phyloP scores from a whole-genome alignment of 2,329 filamentous ascomycete species.

The Arthrobotrys megalospora region DNA sequence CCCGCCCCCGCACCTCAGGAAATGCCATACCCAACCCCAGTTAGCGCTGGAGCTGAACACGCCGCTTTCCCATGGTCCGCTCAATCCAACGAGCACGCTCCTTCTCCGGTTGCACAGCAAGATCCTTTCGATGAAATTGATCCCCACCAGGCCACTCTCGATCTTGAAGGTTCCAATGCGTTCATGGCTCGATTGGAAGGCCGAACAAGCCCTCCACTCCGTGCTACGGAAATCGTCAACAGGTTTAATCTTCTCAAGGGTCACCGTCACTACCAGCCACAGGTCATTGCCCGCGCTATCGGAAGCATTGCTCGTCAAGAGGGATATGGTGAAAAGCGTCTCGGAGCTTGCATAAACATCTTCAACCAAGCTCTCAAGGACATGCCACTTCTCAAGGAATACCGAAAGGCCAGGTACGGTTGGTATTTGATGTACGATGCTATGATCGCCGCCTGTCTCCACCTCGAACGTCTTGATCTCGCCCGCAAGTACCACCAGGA shows the following conservation, averaged over 20 bases:
- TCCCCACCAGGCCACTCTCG: conserved; percentile 58
- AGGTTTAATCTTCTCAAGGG: conserved; percentile 60
- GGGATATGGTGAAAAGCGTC: conserved; percentile 59
- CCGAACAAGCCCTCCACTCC: conserved; percentile 56
- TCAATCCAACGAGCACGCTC: conserved; percentile 82
- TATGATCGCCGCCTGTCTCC: conserved; percentile 94
- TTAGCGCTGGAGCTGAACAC: conserved; percentile 78
- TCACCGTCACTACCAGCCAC: conserved; percentile 59
- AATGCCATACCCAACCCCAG: conserved; percentile 69
- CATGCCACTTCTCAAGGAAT: conserved; percentile 86
- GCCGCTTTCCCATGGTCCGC: conserved; percentile 84
- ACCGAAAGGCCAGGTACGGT: conserved; percentile 89
- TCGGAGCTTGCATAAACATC: conserved; percentile 69
- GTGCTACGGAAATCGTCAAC: conserved; percentile 60
- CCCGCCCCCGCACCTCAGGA: conserved; percentile 55
- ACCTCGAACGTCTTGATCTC: conserved; percentile 81
- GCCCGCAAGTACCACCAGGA: conserved; percentile 93
- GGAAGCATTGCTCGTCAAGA: conserved; percentile 59
- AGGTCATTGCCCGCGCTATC: conserved; percentile 59
- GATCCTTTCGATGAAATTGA: conserved; percentile 78
- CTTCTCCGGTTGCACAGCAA: conserved; percentile 71
- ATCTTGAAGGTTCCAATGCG: conserved; percentile 56
- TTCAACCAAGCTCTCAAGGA: conserved; percentile 90
- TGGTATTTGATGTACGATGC: conserved; percentile 94
- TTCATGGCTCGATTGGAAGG: conserved; percentile 60